phyloP scores from a whole-genome alignment of 495 filamentous ascomycete genomes.

The Podospora appendiculata region DNA sequence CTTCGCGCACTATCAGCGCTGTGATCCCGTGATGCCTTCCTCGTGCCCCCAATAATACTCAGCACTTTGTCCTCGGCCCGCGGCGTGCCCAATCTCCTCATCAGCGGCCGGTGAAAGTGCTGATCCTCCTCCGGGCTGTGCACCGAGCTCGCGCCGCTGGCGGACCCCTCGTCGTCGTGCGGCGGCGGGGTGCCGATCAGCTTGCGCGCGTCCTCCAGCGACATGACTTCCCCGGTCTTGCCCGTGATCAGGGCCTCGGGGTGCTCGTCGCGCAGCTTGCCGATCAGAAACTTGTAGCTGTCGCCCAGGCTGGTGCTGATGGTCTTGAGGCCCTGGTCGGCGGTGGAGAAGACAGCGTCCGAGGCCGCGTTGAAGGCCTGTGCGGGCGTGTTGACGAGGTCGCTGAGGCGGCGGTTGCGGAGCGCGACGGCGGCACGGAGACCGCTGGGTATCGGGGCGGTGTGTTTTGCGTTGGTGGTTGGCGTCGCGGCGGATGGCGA shows the following conservation, averaged over 20 bases:
- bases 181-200: slow-evolving; percentile 66
- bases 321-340: slow-evolving; percentile 83
- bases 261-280: slow-evolving; percentile 66
- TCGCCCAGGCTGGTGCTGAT: slow-evolving; percentile 81
- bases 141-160: slow-evolving; percentile 37
- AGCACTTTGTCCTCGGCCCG: slow-evolving; percentile 50
- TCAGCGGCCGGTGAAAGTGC: no score
- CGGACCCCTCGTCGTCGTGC: slow-evolving; percentile 40
- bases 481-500: not conserved
- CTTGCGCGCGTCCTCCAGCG: slow-evolving; percentile 83
- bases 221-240: slow-evolving; percentile 42
- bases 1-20: slow-evolving; percentile 67
- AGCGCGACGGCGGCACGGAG: slow-evolving; percentile 37
- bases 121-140: slow-evolving; percentile 32
- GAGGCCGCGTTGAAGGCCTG: slow-evolving; percentile 74
- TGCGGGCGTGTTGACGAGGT: slow-evolving; percentile 74
- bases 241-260: slow-evolving; percentile 27
- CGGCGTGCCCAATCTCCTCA: slow-evolving; percentile 17
- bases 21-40: slow-evolving; percentile 54
- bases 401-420: slow-evolving; percentile 60
- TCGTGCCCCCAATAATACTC: slow-evolving; percentile 51
- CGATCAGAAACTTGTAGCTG: slow-evolving; percentile 90
- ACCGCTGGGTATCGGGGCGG: slow-evolving; percentile 29
- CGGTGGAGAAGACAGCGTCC: slow-evolving; percentile 75
- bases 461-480: slow-evolving; percentile 23